Evolutionary conservation across 371 early-diverging fungal species (phyloP), one percentile per base, ranked within the genome.

Genomic region (Gilbertella persicaria): DNA sequence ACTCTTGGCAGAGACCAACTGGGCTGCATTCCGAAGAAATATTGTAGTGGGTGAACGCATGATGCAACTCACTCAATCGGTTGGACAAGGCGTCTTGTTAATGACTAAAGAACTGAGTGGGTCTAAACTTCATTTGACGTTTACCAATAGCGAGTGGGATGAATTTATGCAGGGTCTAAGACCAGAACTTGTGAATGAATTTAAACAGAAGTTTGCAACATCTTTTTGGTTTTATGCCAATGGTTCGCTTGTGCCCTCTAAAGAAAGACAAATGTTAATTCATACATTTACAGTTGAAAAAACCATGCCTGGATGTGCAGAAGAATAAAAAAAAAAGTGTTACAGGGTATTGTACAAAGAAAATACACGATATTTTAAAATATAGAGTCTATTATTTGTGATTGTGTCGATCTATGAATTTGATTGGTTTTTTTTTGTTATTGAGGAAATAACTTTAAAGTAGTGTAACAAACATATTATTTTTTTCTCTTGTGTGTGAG

Each of bases 101-200:
- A 71, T 78, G 70, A 78, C 75, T 36, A 78, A 74, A 60, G 78
- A 78, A 44, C 45, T 74, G 17, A 71, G 72, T 41, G 78, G 78
- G 12, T 74, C 74, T 16, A 78, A 78, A 41, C 45, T 78, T 12
- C 78, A 78, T 30, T 41, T 78, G 38, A 78, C 78, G 7, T 78
- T 78, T 47, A 78, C 78, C 5, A 78, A 78, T 25, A 68, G 68
- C 28, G 78, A 78, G 42, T 78, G 78, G 78, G 78, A 78, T 23
- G 78, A 71, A 21, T 78, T 78, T 29, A 66, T 74, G 19, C 61
- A 58, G 3, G 74, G 78, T 0, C 49, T 78, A 1, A 55, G 48
- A 20, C 60, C 60, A 9, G 69, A 67, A 9, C 49, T 75, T 20
- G 70, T 75, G 3, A 41, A 52, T 36, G 72, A 71, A 48, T 50